A percentile compares a stretch with the other conserved stretches of the same genome.
phyloP scores from a whole-genome alignment of 2,329 filamentous ascomycete genomes.

The Neonectria hederae region DNA sequence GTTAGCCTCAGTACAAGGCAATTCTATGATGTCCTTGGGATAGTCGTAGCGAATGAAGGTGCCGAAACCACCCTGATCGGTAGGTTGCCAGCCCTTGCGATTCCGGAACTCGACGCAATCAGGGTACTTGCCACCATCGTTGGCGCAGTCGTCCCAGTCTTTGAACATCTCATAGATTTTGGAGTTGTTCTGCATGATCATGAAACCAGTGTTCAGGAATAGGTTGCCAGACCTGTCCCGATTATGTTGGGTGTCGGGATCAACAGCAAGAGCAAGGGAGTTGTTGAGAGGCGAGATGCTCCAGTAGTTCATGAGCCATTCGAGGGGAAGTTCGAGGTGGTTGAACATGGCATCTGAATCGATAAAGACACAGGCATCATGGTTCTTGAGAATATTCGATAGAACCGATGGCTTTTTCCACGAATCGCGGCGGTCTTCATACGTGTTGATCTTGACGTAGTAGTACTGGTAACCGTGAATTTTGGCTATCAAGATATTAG shows the following conservation, averaged over 20 bases:
- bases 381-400: constrained; percentile 52
- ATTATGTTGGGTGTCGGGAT: constrained; percentile 51
- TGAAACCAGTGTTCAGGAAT: constrained; percentile 63
- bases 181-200: constrained; percentile 60
- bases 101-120: constrained; percentile 52
- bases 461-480: constrained; percentile 60
- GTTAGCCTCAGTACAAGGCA: constrained; percentile 55
- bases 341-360: constrained; percentile 57
- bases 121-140: constrained; percentile 50
- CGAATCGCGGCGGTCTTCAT: constrained; percentile 52
- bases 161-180: constrained; percentile 58
- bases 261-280: constrained; percentile 54
- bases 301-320: constrained; percentile 60
- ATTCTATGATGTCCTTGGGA: constrained; percentile 50
- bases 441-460: constrained; percentile 51
- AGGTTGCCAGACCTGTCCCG: constrained; percentile 49
- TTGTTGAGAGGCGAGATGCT: constrained; percentile 48
- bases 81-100: constrained; percentile 47
- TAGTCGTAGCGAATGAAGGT: constrained; percentile 54
- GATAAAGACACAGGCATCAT: constrained; percentile 54
- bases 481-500: constrained; percentile 45
- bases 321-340: constrained; percentile 55
- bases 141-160: constrained; percentile 57
- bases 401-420: constrained; percentile 57
- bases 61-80: constrained; percentile 55